These are phyloP conservation scores for Metarhizium sp. DNA, from an alignment of 2,329 filamentous ascomycete genomes.

Conservation along the genomic window DNA sequence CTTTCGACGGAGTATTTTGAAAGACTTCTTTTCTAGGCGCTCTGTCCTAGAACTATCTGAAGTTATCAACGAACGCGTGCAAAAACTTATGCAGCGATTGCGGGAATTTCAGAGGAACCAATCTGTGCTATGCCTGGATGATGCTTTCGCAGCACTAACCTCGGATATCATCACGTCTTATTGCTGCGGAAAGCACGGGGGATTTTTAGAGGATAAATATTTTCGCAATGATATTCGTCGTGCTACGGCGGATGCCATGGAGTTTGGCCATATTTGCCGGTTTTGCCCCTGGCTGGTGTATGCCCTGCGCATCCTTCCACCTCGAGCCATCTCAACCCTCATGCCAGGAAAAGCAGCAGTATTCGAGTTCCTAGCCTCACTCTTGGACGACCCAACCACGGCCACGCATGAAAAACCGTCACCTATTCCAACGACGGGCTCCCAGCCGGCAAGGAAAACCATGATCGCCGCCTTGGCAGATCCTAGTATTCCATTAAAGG, in stretches of 20 bases:
- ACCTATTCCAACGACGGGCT: background rate
- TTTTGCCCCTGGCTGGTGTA: background rate
- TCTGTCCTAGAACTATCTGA: background rate
- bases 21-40: constrained; percentile 9
- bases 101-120: background rate
- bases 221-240: background rate
- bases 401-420: background rate
- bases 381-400: background rate
- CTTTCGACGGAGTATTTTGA: constrained; percentile 1
- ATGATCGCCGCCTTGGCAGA: background rate
- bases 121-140: background rate
- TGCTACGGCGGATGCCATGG: background rate
- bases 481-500: background rate
- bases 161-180: constrained; percentile 2
- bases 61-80: background rate
- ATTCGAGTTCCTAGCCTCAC: background rate
- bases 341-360: background rate
- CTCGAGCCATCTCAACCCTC: background rate
- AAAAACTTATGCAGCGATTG: background rate
- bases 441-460: background rate
- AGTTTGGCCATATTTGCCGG: background rate
- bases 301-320: background rate
- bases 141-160: constrained; percentile 1
- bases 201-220: background rate
- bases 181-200: background rate